These are phyloP conservation scores for Favolaschia claudopus DNA, from an alignment of 768 basidiomycete species.

Conservation along the genomic window DNA sequence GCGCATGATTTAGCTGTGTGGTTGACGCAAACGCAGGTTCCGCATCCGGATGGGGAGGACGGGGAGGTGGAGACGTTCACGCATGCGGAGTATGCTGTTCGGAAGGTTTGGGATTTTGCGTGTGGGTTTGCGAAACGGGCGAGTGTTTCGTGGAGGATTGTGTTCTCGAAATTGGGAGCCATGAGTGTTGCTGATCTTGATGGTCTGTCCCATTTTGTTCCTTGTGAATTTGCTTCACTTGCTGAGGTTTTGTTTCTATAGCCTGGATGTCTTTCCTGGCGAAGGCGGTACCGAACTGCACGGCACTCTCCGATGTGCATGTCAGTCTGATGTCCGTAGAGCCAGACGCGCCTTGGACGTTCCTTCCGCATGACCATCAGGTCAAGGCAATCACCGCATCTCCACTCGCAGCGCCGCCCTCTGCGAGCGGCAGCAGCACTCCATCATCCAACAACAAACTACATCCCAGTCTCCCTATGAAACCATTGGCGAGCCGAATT, in stretches of 20 bases:
- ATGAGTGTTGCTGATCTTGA: slow-evolving; percentile 68
- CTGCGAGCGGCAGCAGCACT: not conserved
- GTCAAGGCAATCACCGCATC: slow-evolving; percentile 25
- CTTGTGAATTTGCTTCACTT: not conserved
- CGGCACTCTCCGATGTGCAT: slow-evolving; percentile 60
- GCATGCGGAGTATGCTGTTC: slow-evolving; percentile 59
- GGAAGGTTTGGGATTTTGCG: slow-evolving; percentile 76
- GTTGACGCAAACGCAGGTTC: slow-evolving; percentile 55
- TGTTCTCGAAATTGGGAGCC: slow-evolving; percentile 71
- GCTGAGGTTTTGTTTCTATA: slow-evolving; percentile 41
- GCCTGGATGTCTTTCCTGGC: slow-evolving; percentile 71
- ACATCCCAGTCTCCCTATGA: slow-evolving; percentile 39
- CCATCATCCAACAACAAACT: slow-evolving; percentile 35
- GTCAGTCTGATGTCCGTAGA: slow-evolving; percentile 70
- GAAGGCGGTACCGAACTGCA: slow-evolving; percentile 43
- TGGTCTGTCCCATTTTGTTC: slow-evolving; percentile 52
- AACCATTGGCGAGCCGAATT: slow-evolving; percentile 33
- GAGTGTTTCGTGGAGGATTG: slow-evolving; percentile 82
- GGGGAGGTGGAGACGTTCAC: slow-evolving; percentile 36
- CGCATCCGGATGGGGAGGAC: slow-evolving; percentile 33
- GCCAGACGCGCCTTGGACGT: slow-evolving; percentile 63
- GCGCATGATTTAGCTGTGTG: slow-evolving; percentile 73
- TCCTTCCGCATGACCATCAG: slow-evolving; percentile 44
- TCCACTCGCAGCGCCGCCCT: slow-evolving; percentile 1
- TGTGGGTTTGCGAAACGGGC: slow-evolving; percentile 66